phyloP scores from a whole-genome alignment of 176 grass and related monocot genomes.

The Phoenix roebelenii region DNA sequence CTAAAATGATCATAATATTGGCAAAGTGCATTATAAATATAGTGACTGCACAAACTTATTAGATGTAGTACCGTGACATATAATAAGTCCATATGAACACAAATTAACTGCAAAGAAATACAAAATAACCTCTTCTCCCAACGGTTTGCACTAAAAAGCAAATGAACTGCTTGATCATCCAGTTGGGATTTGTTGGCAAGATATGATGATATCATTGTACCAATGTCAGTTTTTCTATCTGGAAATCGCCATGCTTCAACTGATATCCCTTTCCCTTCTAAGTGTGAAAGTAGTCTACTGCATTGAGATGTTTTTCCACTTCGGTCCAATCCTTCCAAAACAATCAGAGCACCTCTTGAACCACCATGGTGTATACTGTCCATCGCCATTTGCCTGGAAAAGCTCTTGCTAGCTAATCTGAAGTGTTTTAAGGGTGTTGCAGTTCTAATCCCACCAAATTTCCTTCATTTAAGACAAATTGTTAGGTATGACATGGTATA shows the following conservation, averaged over 20 bases:
- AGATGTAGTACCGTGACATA: no score
- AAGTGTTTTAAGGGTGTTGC: no score
- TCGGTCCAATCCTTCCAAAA: constrained; percentile 7
- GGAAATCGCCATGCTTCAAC: constrained; percentile 7
- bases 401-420: no score
- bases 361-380: background rate
- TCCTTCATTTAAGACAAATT: no score
- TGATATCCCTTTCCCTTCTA: background rate
- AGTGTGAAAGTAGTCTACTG: background rate
- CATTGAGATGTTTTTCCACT: constrained; percentile 7
- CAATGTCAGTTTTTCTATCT: constrained; percentile 2
- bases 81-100: no score
- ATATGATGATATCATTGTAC: constrained; percentile 1
- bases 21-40: no score
- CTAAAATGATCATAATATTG: no score
- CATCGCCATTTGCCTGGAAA: background rate
- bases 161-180: constrained; percentile 7
- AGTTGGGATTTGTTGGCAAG: background rate
- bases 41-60: no score
- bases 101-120: no score
- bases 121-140: constrained; percentile 1
- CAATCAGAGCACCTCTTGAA: constrained; percentile 3
- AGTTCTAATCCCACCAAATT: no score
- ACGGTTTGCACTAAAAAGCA: constrained; percentile 13
- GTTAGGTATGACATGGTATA: no score